Evolutionary conservation across 1,284 basidiomycete species (phyloP).

Genomic region (Leccinum holopus): DNA sequence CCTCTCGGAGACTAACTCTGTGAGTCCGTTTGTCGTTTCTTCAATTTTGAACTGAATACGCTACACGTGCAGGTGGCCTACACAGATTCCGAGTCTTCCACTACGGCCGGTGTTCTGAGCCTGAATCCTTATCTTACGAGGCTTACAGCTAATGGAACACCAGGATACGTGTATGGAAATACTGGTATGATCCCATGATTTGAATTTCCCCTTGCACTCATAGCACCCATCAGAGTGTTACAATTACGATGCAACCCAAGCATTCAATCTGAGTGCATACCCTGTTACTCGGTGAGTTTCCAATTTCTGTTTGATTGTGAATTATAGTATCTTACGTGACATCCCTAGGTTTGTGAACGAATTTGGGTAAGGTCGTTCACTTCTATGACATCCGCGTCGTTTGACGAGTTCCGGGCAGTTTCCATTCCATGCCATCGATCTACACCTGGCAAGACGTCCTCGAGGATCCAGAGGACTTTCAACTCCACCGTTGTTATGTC

Average conservation of each 20-base stretch:
- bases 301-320: no score
- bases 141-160: constrained; percentile 39
- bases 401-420: constrained; percentile 35
- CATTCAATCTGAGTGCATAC: no score
- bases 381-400: background rate
- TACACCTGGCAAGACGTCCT: constrained; percentile 52
- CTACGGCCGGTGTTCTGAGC: constrained; percentile 48
- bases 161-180: constrained; percentile 58
- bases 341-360: background rate
- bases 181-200: constrained; percentile 35
- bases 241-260: no score
- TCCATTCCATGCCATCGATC: constrained; percentile 50
- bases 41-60: background rate
- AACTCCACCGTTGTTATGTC: background rate
- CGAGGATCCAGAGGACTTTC: constrained; percentile 46
- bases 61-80: constrained; percentile 48
- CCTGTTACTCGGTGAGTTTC: no score
- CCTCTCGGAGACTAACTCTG: constrained; percentile 41
- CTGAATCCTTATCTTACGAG: constrained; percentile 42
- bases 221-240: no score
- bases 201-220: background rate
- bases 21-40: constrained; percentile 22
- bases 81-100: constrained; percentile 53
- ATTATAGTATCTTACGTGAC: background rate
- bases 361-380: background rate